Base-by-base conservation (phyloP, 495 filamentous ascomycete species). In the Xylona heveae region DNA sequence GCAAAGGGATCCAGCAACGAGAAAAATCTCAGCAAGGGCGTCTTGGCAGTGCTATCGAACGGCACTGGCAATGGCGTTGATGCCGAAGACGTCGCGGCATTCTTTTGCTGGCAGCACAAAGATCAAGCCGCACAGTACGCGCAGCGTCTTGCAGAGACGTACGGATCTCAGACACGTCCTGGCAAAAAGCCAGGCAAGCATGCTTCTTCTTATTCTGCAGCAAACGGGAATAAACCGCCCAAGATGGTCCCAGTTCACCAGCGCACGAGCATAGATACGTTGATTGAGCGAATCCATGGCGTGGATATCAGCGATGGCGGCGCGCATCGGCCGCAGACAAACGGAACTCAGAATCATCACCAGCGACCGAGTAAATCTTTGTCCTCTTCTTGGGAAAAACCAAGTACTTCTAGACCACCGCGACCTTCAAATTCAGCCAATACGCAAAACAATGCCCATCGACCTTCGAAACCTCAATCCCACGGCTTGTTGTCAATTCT, bases 51-150 rank as follows among this genome's bases (percentile, higher is more conserved):
- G 6, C 49, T 54, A 4, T 3, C 35, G 31, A 39, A 39, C 3
- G 37, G 47, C 1, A 32, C 35, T 22, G 50, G 54, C 43, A 48
- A 57, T 41, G 51, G 46, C 24, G 37, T 54, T 31, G 45, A 13
- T 4, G 9, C 21, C 4, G 14, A 51, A 35, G 57, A 56, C 19
- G 51, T 54, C 14, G 51, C 62, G 6, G 62, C 62, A 19, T 69
- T 65, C 34, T 97, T 80, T 48, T 97, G 88, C 61, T 90, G 80
- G 74, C 78, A 90, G 45, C 88, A 97, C 52, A 80, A 79, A 42
- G 80, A 90, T 37, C 88, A 97, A 49, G 80, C 80, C 14, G 51
- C 31, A n/a, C 17, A 39, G 20, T 13, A 26, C 22, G 18, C n/a
- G n/a, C n/a, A n/a, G n/a, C n/a, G n/a, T n/a, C n/a, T n/a, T n/a